Percentiles rank a stretch among this genome's conserved stretches.
Evolutionary conservation across 257 asterid genomes (phyloP).

Genomic region (Dorcoceras hygrometricum): DNA sequence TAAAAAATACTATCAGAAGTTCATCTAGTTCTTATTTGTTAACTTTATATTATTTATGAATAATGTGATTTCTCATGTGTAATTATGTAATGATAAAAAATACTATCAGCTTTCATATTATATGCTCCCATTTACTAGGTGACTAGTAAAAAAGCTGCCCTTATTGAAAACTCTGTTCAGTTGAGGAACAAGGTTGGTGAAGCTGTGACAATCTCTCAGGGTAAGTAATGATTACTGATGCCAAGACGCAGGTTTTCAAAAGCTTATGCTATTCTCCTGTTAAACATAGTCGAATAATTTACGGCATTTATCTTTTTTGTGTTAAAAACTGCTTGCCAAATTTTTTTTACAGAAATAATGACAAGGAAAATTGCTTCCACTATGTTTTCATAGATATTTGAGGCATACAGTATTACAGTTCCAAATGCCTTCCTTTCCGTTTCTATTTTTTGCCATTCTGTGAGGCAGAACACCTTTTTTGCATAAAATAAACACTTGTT

Average conservation of each 20-base stretch:
- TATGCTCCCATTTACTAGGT: conserved; percentile 45
- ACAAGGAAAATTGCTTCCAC: neutral
- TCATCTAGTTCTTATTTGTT: conserved; percentile 16
- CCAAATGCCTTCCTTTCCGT: neutral
- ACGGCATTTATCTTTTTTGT: neutral
- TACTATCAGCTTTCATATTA: conserved; percentile 23
- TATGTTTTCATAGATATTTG: neutral
- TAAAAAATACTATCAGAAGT: conserved; percentile 17
- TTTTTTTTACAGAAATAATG: neutral
- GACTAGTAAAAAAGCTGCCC: conserved; percentile 84
- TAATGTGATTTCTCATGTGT: conserved; percentile 14
- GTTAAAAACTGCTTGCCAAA: neutral
- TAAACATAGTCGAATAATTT: neutral
- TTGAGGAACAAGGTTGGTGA: conserved; percentile 81
- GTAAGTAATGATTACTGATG: conserved; percentile 39
- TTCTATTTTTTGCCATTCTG: neutral
- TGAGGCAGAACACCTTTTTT: conserved; percentile 10
- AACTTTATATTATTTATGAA: conserved; percentile 10
- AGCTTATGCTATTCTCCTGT: neutral
- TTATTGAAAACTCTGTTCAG: conserved; percentile 61
- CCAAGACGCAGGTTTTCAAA: conserved; percentile 22
- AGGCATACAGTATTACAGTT: conserved; percentile 10
- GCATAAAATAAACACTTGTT: conserved; percentile 3
- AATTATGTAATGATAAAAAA: conserved; percentile 18
- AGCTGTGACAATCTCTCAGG: conserved; percentile 66